These are phyloP conservation scores for Monosporascus sp. DNA, from an alignment of 2,329 filamentous ascomycete species.

Conservation along the genomic window DNA sequence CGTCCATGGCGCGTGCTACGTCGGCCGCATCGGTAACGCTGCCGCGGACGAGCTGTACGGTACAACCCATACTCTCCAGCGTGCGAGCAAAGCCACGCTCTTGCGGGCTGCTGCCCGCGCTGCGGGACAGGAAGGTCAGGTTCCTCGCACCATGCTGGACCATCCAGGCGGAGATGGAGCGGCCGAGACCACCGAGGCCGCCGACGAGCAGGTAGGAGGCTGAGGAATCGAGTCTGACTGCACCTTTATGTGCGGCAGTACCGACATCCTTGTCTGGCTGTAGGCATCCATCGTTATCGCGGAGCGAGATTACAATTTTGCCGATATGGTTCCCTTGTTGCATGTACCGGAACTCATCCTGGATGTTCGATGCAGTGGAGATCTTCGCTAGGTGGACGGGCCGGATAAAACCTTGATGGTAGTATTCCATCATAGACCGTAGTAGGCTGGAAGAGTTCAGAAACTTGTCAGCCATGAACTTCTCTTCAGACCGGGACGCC, in stretches of 20 bases:
- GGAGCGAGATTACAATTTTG: not conserved
- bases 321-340: not conserved
- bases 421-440: not conserved
- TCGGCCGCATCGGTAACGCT: conserved; percentile 6
- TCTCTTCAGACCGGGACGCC: too few relatives aligned
- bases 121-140: conserved; percentile 14
- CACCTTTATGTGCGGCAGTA: not conserved
- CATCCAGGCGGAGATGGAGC: conserved; percentile 28
- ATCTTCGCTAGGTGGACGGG: not conserved
- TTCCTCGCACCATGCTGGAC: conserved; percentile 27
- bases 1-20: not conserved
- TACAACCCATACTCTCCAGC: conserved; percentile 11
- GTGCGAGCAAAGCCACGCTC: conserved; percentile 5
- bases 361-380: not conserved
- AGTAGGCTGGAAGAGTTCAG: not conserved
- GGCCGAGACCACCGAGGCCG: conserved; percentile 32
- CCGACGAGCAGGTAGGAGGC: conserved; percentile 31
- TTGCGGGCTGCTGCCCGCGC: not conserved
- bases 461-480: not conserved
- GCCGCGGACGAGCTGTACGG: conserved; percentile 7
- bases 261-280: not conserved
- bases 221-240: not conserved
- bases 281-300: too few relatives aligned
- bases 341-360: not conserved
- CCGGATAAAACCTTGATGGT: not conserved